Conservation (phyloP, 495 filamentous ascomycete species). For the Diplogelasinospora grovesii region DNA sequence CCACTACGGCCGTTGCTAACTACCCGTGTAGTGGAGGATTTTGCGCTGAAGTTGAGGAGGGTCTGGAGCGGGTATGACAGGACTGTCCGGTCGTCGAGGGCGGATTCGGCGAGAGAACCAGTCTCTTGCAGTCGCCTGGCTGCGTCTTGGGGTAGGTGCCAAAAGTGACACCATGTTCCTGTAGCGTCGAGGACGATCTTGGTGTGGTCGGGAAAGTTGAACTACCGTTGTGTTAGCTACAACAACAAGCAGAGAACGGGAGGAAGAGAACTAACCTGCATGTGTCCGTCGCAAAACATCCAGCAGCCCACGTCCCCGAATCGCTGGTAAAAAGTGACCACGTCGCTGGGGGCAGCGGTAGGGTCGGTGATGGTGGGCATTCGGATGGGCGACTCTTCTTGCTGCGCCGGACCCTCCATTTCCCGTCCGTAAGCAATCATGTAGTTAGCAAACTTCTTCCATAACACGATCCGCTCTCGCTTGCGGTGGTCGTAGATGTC, state of each 20-base stretch:
- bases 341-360: slow-evolving; percentile 45
- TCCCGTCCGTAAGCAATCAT: slow-evolving; percentile 65
- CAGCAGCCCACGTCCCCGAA: slow-evolving; percentile 82
- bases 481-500: slow-evolving; percentile 62
- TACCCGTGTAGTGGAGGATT: slow-evolving; percentile 37
- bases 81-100: slow-evolving; percentile 54
- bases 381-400: slow-evolving; percentile 39
- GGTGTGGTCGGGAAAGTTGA: slow-evolving; percentile 97
- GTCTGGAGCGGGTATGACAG: slow-evolving; percentile 56
- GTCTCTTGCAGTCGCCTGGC: slow-evolving; percentile 54
- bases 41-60: slow-evolving; percentile 45
- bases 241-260: neutral
- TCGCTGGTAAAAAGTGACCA: slow-evolving; percentile 83
- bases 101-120: slow-evolving; percentile 58
- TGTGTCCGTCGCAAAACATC: slow-evolving; percentile 81
- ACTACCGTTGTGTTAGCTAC: slow-evolving; percentile 45
- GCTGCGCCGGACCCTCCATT: slow-evolving; percentile 31
- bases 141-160: slow-evolving; percentile 67
- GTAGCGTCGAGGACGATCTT: slow-evolving; percentile 76
- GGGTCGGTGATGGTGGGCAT: slow-evolving; percentile 44
- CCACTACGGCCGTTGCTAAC: slow-evolving; percentile 28
- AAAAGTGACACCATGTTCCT: slow-evolving; percentile 75
- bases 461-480: slow-evolving; percentile 67
- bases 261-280: slow-evolving; percentile 51
- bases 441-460: slow-evolving; percentile 91